These are phyloP conservation scores for Dactylellina sp. DNA, from an alignment of 2,329 filamentous ascomycete species.

Conservation along the genomic window DNA sequence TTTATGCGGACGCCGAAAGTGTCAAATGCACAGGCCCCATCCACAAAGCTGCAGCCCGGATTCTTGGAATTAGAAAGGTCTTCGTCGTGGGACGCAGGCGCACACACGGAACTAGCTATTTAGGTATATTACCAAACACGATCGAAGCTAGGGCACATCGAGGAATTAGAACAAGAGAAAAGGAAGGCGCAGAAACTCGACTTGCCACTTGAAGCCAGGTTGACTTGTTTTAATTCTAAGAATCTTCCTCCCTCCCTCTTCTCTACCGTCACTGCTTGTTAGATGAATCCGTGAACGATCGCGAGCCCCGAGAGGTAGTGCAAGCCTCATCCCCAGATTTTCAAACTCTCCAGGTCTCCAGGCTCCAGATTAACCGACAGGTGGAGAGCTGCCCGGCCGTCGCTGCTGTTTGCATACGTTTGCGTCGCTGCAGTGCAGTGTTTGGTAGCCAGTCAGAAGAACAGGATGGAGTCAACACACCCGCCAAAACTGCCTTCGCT, in stretches of 20 bases:
- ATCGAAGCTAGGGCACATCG: slow-evolving; percentile 45
- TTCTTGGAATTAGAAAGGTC: slow-evolving; percentile 34
- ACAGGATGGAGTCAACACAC: slow-evolving; percentile 48
- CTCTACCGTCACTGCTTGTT: background rate
- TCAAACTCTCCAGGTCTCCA: slow-evolving; percentile 12
- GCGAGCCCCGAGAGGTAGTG: background rate
- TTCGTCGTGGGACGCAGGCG: slow-evolving; percentile 36
- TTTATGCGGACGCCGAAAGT: slow-evolving; percentile 43
- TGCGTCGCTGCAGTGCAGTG: slow-evolving; percentile 29
- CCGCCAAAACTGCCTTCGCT: slow-evolving; percentile 33
- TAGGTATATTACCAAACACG: slow-evolving; percentile 45
- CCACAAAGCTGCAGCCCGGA: slow-evolving; percentile 31
- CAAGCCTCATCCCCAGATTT: slow-evolving; percentile 3
- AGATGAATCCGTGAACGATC: slow-evolving; percentile 1
- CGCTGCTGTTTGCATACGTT: slow-evolving; percentile 25
- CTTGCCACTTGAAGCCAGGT: slow-evolving; percentile 45
- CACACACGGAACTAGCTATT: slow-evolving; percentile 33
- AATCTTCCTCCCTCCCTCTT: slow-evolving; percentile 1
- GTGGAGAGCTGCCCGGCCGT: too few species aligned
- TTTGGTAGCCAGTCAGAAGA: slow-evolving; percentile 47
- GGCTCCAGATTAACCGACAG: slow-evolving; percentile 29
- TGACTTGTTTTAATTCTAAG: slow-evolving; percentile 30
- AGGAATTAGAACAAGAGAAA: slow-evolving; percentile 39
- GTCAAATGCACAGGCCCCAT: slow-evolving; percentile 21
- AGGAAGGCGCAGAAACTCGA: slow-evolving; percentile 34